A percentile compares a stretch with the other conserved stretches of the same genome.
Conservation (phyloP, 257 asterid species). For the Dorcoceras hygrometricum region DNA sequence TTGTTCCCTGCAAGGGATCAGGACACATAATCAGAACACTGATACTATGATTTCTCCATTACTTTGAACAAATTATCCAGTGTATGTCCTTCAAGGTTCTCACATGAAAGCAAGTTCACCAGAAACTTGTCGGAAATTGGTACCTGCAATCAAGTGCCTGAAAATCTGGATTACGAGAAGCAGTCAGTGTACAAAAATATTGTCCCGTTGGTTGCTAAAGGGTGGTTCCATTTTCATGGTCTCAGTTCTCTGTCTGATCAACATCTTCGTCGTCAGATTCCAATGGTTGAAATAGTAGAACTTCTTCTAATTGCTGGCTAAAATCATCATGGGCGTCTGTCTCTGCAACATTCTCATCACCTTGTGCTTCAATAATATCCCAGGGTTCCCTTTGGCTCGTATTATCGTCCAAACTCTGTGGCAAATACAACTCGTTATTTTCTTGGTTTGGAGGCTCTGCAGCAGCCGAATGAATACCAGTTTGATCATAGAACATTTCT, state of each 20-base stretch:
- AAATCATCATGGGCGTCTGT: slow-evolving; percentile 25
- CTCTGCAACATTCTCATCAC: slow-evolving; percentile 13
- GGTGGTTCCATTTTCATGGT: slow-evolving; percentile 4
- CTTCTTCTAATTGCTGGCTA: slow-evolving; percentile 41
- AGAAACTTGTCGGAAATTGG: not conserved
- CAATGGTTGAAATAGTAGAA: slow-evolving; percentile 26
- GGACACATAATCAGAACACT: not conserved
- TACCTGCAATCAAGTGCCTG: not conserved
- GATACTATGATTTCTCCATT: too few relatives aligned
- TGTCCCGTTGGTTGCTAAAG: not conserved
- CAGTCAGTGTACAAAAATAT: not conserved
- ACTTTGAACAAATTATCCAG: not conserved
- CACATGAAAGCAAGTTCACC: not conserved
- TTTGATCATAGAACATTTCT: slow-evolving; percentile 49
- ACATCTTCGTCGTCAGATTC: slow-evolving; percentile 27
- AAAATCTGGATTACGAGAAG: not conserved
- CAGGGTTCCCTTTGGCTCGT: slow-evolving; percentile 22
- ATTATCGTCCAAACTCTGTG: slow-evolving; percentile 3
- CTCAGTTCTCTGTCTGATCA: slow-evolving; percentile 6
- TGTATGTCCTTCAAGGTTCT: not conserved
- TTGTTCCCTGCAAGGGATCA: slow-evolving; percentile 3
- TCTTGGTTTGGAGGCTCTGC: slow-evolving; percentile 22
- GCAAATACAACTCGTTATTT: slow-evolving; percentile 10
- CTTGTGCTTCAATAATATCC: not conserved
- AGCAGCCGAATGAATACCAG: slow-evolving; percentile 30